phyloP scores from a whole-genome alignment of 495 filamentous ascomycete genomes.

The Penicillium psychrofluorescens region DNA sequence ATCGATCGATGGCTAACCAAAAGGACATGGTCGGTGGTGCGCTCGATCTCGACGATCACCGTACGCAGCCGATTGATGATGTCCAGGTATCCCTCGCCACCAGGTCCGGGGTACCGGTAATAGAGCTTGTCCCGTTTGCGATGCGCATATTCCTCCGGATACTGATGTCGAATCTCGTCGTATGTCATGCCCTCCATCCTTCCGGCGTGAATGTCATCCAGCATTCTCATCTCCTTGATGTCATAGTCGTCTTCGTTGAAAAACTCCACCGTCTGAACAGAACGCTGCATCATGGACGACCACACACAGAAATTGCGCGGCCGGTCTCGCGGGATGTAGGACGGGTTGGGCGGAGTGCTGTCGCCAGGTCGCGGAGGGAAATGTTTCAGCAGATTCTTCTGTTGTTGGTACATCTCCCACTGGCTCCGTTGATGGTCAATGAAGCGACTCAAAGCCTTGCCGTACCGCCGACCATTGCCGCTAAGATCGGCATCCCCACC shows the following conservation, averaged over 20 bases:
- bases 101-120: conserved; percentile 91
- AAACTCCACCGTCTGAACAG: conserved; percentile 72
- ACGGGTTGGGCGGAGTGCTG: conserved; percentile 88
- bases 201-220: conserved; percentile 92
- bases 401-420: conserved; percentile 71
- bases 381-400: conserved; percentile 59
- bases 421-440: conserved; percentile 64
- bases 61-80: conserved; percentile 93
- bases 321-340: conserved; percentile 49
- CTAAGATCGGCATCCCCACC: conserved; percentile 81
- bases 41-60: conserved; percentile 93
- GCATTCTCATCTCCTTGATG: conserved; percentile 95
- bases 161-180: conserved; percentile 68
- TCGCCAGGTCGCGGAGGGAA: conserved; percentile 85
- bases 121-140: conserved; percentile 77
- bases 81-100: conserved; percentile 93
- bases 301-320: conserved; percentile 95
- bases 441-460: conserved; percentile 64
- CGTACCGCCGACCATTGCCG: conserved; percentile 65
- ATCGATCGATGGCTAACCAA: conserved; percentile 87
- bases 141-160: conserved; percentile 68
- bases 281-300: conserved; percentile 92
- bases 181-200: conserved; percentile 93
- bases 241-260: conserved; percentile 98
- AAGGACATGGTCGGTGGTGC: conserved; percentile 90